Conservation (phyloP, 2,329 filamentous ascomycete genomes). For the Aspergillus quadricinctus region DNA sequence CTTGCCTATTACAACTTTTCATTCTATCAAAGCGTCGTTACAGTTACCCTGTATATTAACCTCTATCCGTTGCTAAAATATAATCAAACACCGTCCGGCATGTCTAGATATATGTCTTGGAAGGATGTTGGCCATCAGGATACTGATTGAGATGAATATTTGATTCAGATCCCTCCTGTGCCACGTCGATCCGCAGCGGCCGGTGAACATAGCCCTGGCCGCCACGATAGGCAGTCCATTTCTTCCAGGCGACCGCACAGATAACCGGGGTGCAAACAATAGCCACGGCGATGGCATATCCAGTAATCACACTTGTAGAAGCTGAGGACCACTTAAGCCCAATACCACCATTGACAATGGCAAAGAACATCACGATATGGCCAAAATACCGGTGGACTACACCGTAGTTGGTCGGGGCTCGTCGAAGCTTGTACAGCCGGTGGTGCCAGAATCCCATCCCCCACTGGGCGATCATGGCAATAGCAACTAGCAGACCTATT, state of each 20-base stretch:
- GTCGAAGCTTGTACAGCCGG: slow-evolving; percentile 24
- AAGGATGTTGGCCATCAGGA: neutral
- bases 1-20: neutral
- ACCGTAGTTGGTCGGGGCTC: slow-evolving; percentile 11
- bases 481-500: slow-evolving; percentile 40
- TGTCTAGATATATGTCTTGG: neutral
- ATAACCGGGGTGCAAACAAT: neutral
- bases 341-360: slow-evolving; percentile 16
- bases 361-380: slow-evolving; percentile 21
- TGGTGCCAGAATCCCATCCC: slow-evolving; percentile 39
- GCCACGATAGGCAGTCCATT: neutral
- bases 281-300: slow-evolving; percentile 12
- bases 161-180: neutral
- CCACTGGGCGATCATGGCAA: slow-evolving; percentile 32
- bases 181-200: neutral
- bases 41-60: neutral
- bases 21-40: neutral
- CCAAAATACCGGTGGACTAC: slow-evolving; percentile 26
- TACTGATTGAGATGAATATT: neutral
- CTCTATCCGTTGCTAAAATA: too few relatives aligned
- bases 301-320: slow-evolving; percentile 6
- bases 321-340: slow-evolving; percentile 16
- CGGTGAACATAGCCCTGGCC: neutral
- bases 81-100: too few relatives aligned
- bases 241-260: neutral